Evolutionary conservation across 257 asterid species (phyloP), one percentile per base, ranked within the genome.

Genomic region (Solanum gracilifrons): DNA sequence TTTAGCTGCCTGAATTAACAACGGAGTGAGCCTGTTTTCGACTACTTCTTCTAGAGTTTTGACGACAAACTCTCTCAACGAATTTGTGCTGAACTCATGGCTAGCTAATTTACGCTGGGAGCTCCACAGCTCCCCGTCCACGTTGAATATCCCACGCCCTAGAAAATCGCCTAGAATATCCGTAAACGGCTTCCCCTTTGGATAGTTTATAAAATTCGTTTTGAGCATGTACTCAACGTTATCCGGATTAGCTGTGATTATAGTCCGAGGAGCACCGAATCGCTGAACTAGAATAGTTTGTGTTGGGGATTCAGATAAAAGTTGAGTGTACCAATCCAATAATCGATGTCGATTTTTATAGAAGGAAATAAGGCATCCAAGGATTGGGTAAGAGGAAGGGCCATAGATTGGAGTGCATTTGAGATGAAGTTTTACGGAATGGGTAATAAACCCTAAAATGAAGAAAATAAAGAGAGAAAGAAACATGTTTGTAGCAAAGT

Each of bases 121-220:
- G 27, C 66, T 74, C 98, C 98, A 95, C 12, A 55, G 83, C 32
- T 91, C 91, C 0, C 98, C 98, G 55, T 95, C 98, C 29, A 90
- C 96, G 90, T 94, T 95, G 93, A 95, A 95, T 5, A 95, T 94
- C 1, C 98, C 98, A 4, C 87, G 84, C 6, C 98, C 98, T 2
- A 95, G 82, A 77, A 95, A 93, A 72, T 94, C 98, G 0, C 97
- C 97, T 2, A 95, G 18, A 15, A 95, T 92, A 8, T 88, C 93
- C 0, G 97, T 93, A 68, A 95, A 95, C 6, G 93, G 94, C 48
- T 93, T 91, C 0, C 98, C 98, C 12, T 94, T 94, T 0, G 97
- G 98, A 89, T 91, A 95, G 71, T 95, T 95, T 0, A 87, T 87
- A 16, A 95, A 95, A 48, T 89, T 75, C 4, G 96, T 92, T 68